A percentile compares a stretch with the other conserved stretches of the same genome.
Evolutionary conservation across 2,329 filamentous ascomycete genomes (phyloP).

Genomic region (Myotisia sp.): DNA sequence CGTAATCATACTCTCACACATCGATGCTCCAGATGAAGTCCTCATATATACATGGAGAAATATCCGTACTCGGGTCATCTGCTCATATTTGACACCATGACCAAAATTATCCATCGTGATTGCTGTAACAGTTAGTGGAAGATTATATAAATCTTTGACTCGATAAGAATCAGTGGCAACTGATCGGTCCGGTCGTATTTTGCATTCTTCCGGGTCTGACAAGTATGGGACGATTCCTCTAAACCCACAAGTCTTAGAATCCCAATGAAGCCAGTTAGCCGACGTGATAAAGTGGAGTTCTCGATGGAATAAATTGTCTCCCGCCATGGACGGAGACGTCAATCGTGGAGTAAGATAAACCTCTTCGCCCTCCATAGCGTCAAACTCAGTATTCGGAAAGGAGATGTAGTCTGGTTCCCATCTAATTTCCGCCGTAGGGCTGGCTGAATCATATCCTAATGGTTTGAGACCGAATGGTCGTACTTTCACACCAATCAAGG

Average conservation of each 20-base stretch:
- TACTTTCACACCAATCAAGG: slow-evolving; percentile 7
- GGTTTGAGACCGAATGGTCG: neutral
- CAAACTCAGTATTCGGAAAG: slow-evolving; percentile 6
- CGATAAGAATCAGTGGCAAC: too few species aligned
- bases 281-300: slow-evolving; percentile 5
- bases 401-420: slow-evolving; percentile 9
- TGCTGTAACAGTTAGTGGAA: too few species aligned
- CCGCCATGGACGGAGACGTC: neutral
- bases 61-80: slow-evolving; percentile 12
- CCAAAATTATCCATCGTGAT: too few species aligned
- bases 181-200: slow-evolving; percentile 1
- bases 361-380: slow-evolving; percentile 7
- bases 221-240: slow-evolving; percentile 15
- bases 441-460: neutral
- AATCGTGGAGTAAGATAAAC: slow-evolving; percentile 10
- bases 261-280: slow-evolving; percentile 15
- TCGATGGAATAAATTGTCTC: neutral
- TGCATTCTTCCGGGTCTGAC: slow-evolving; percentile 8
- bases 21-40: neutral
- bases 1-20: too few species aligned
- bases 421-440: slow-evolving; percentile 4
- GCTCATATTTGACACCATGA: slow-evolving; percentile 12
- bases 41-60: slow-evolving; percentile 10
- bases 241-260: slow-evolving; percentile 10
- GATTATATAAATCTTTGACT: too few species aligned